These are phyloP conservation scores for Trichophyton verrucosum DNA, from an alignment of 2,329 filamentous ascomycete species.

Conservation along the genomic window DNA sequence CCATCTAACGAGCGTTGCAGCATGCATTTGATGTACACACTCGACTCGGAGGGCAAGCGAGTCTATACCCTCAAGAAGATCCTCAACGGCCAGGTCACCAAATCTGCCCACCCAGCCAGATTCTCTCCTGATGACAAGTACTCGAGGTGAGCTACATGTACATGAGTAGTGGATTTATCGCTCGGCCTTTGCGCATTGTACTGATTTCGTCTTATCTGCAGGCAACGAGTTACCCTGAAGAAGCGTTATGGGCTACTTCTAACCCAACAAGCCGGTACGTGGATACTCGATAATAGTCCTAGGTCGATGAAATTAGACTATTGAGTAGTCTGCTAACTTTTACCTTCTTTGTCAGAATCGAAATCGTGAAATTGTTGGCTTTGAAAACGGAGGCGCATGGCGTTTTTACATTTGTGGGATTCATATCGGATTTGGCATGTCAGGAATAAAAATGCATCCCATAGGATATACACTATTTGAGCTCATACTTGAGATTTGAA, in stretches of 20 bases:
- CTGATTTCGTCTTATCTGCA: conserved; percentile 21
- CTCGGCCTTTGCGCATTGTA: neutral
- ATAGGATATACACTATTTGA: neutral
- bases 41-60: conserved; percentile 71
- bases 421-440: neutral
- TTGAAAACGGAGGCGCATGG: conserved; percentile 11
- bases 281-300: neutral
- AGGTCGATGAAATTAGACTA: neutral
- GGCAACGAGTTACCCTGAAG: conserved; percentile 90
- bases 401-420: conserved; percentile 9
- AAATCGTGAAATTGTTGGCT: conserved; percentile 17
- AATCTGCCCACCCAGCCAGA: conserved; percentile 87
- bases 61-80: conserved; percentile 94
- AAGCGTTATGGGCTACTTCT: conserved; percentile 80
- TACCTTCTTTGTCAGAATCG: conserved; percentile 20
- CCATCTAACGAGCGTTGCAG: conserved; percentile 14
- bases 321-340: neutral
- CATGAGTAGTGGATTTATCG: neutral
- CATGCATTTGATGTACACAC: conserved; percentile 76
- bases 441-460: neutral
- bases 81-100: conserved; percentile 68
- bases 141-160: conserved; percentile 46
- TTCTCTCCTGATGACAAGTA: conserved; percentile 99
- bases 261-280: conserved; percentile 56
- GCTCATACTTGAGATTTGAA: neutral